phyloP scores from a whole-genome alignment of 1,284 basidiomycete genomes.

The Trichosporon inkin region DNA sequence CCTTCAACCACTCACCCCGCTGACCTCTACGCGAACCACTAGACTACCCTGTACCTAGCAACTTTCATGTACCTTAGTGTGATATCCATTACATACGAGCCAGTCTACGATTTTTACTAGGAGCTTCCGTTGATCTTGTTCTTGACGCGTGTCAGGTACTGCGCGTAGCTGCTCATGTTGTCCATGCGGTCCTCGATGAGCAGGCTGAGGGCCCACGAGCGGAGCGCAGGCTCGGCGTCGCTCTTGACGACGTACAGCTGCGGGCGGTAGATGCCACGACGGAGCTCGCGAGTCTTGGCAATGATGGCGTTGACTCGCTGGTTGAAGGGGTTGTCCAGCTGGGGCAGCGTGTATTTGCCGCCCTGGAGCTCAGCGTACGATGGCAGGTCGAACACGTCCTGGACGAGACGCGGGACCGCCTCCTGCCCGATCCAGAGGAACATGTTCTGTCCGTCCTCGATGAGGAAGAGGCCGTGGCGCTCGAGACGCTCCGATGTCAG shows the following conservation, averaged over 20 bases:
- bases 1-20: background rate
- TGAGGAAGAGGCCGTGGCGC: constrained; percentile 90
- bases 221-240: constrained; percentile 89
- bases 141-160: constrained; percentile 75
- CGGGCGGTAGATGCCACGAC: constrained; percentile 82
- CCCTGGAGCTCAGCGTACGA: constrained; percentile 82
- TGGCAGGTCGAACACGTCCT: constrained; percentile 90
- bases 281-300: constrained; percentile 77
- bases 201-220: constrained; percentile 89
- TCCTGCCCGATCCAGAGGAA: constrained; percentile 98
- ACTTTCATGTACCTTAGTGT: constrained; percentile 2
- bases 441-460: constrained; percentile 96
- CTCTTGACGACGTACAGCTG: constrained; percentile 98
- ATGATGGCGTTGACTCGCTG: constrained; percentile 89
- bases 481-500: constrained; percentile 90
- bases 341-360: constrained; percentile 86
- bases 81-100: constrained; percentile 10
- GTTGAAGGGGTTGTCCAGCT: constrained; percentile 87
- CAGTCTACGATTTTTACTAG: constrained; percentile 8
- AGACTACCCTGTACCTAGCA: background rate
- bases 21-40: background rate
- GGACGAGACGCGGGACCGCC: constrained; percentile 86
- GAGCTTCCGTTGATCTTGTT: constrained; percentile 58
- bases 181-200: constrained; percentile 96
- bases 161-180: constrained; percentile 89